A percentile compares a stretch with the other conserved stretches of the same genome.
These are phyloP conservation scores for Pseudomicrostroma phylloplanum DNA, from an alignment of 1,284 basidiomycete species.

Conservation along the genomic window DNA sequence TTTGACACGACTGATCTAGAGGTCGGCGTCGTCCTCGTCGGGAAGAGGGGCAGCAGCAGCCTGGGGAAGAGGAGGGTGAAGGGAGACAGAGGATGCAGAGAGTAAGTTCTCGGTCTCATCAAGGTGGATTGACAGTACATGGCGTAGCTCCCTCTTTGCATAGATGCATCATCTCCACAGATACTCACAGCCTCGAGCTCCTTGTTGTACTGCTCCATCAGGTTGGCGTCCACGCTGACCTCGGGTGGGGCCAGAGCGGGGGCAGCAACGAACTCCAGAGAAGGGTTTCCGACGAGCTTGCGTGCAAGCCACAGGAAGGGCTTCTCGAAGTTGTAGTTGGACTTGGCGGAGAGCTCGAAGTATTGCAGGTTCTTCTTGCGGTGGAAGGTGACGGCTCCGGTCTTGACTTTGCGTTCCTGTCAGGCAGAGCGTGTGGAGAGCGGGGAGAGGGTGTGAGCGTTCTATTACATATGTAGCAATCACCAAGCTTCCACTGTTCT, in stretches of 20 bases:
- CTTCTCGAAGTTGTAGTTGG: slow-evolving; percentile 99
- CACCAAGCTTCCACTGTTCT: too few relatives aligned
- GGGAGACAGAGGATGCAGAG: background rate
- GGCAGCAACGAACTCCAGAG: slow-evolving; percentile 91
- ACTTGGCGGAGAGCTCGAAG: slow-evolving; percentile 99
- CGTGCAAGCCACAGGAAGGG: slow-evolving; percentile 99
- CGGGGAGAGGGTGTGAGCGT: slow-evolving; percentile 7
- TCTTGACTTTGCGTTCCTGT: slow-evolving; percentile 99
- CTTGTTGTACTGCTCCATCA: slow-evolving; percentile 77
- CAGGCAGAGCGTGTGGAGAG: slow-evolving; percentile 13
- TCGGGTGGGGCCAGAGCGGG: slow-evolving; percentile 93
- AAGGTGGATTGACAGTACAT: background rate
- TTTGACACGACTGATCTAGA: slow-evolving; percentile 20
- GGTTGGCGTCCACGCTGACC: slow-evolving; percentile 70
- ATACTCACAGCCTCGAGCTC: slow-evolving; percentile 60
- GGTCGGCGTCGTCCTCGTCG: slow-evolving; percentile 56
- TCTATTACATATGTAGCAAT: background rate
- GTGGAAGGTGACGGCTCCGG: slow-evolving; percentile 96
- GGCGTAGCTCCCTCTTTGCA: background rate
- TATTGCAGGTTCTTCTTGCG: slow-evolving; percentile 99
- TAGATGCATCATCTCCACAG: background rate
- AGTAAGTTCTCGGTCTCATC: background rate
- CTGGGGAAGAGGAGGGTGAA: slow-evolving; percentile 15
- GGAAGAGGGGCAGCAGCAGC: slow-evolving; percentile 56
- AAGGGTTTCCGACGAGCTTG: slow-evolving; percentile 88